A percentile compares a stretch with the other conserved stretches of the same genome.
Conservation (phyloP, 2,329 filamentous ascomycete genomes). For the Neodidymelliopsis sp. region DNA sequence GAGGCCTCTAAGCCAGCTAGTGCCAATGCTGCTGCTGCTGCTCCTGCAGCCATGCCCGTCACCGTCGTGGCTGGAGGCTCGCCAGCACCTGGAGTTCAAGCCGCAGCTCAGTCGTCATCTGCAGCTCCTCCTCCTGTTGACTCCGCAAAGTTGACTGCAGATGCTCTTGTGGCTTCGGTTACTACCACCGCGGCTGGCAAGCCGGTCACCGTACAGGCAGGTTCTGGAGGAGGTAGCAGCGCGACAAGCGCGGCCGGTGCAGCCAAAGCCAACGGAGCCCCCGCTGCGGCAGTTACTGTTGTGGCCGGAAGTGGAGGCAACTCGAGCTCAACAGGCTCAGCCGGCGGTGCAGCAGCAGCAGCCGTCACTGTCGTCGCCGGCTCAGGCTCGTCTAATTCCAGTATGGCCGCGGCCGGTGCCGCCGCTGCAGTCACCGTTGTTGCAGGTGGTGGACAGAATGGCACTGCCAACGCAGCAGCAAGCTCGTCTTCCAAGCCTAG, state of each 20-base stretch:
- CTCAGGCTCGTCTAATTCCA: constrained; percentile 10
- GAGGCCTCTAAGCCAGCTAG: not conserved
- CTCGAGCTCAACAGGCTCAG: constrained; percentile 13
- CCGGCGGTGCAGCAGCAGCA: constrained; percentile 11
- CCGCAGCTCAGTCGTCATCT: constrained; percentile 17
- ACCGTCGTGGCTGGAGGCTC: constrained; percentile 24
- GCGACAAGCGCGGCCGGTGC: constrained; percentile 11
- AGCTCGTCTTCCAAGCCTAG: constrained; percentile 10
- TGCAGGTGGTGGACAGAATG: constrained; percentile 28
- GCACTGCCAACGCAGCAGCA: constrained; percentile 16
- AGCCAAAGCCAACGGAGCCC: constrained; percentile 7
- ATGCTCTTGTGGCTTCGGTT: constrained; percentile 29
- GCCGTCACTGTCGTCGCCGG: constrained; percentile 34
- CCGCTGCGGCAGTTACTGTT: constrained; percentile 19
- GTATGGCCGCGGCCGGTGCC: constrained; percentile 13
- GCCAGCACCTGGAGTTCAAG: constrained; percentile 17
- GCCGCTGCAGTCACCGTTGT: constrained; percentile 27
- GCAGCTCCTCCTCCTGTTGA: constrained; percentile 22
- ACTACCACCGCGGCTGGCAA: constrained; percentile 26
- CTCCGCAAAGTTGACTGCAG: constrained; percentile 31
- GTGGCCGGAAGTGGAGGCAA: constrained; percentile 14
- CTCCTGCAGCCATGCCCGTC: constrained; percentile 24
- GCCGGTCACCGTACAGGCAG: constrained; percentile 29
- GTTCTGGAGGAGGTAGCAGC: constrained; percentile 8
- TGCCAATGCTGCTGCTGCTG: constrained; percentile 19